A percentile compares a stretch with the other conserved stretches of the same genome.
Evolutionary conservation across 305 asterid genomes (phyloP).

Genomic region (Coffea humblotiana): DNA sequence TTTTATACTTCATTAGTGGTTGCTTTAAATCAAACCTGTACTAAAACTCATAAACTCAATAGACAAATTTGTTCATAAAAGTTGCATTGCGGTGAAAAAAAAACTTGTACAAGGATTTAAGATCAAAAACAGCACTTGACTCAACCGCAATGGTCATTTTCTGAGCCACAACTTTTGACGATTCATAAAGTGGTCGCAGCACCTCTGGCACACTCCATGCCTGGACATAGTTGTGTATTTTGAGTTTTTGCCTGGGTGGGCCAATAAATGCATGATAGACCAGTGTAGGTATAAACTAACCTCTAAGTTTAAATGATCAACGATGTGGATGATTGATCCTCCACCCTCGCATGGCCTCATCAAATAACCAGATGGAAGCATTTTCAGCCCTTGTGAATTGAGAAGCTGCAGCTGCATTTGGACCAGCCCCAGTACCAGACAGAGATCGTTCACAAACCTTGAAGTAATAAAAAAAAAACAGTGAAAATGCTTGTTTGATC

Average conservation of each 20-base stretch:
- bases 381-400: conserved; percentile 80
- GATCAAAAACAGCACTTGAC: conserved; percentile 15
- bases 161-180: conserved; percentile 80
- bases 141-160: conserved; percentile 87
- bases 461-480: conserved; percentile 9
- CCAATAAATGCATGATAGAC: background rate
- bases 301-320: conserved; percentile 83
- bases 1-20: too few relatives aligned
- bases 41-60: too few relatives aligned
- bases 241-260: background rate
- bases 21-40: too few relatives aligned
- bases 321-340: conserved; percentile 91
- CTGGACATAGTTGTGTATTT: conserved; percentile 35
- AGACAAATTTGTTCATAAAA: background rate
- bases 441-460: conserved; percentile 92
- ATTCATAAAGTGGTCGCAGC: conserved; percentile 86
- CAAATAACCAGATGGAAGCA: conserved; percentile 86
- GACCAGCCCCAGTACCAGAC: conserved; percentile 88
- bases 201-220: conserved; percentile 96
- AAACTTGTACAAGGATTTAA: background rate
- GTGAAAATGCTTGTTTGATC: background rate
- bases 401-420: conserved; percentile 63
- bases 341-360: conserved; percentile 92
- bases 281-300: conserved; percentile 24
- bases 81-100: background rate